phyloP scores from a whole-genome alignment of 352 stramenopile species.

The Phytophthora pistaciae region DNA sequence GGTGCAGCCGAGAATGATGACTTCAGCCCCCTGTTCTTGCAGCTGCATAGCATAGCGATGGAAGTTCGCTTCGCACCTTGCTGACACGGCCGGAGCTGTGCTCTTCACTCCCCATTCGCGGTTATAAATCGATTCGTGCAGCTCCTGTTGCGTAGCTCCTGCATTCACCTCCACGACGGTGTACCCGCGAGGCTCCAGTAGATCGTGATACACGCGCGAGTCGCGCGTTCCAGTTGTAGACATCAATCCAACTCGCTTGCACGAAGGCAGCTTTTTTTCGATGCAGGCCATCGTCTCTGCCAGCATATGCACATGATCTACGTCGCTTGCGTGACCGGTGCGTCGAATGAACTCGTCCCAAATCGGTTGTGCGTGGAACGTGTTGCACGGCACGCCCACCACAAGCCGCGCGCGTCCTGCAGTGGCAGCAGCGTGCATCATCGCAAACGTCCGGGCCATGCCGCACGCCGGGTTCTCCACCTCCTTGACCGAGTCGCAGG shows the following conservation, averaged over 20 bases:
- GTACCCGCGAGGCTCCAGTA: constrained; percentile 70
- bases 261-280: constrained; percentile 47
- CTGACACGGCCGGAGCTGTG: constrained; percentile 64
- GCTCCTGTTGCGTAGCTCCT: constrained; percentile 55
- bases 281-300: constrained; percentile 78
- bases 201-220: constrained; percentile 75
- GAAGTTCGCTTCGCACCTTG: constrained; percentile 66
- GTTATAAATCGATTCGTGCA: constrained; percentile 83
- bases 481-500: constrained; percentile 6
- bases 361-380: constrained; percentile 77
- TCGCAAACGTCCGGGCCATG: constrained; percentile 80
- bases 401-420: constrained; percentile 54
- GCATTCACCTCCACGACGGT: constrained; percentile 59
- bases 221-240: constrained; percentile 72
- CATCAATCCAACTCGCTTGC: constrained; percentile 65
- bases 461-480: constrained; percentile 76
- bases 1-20: constrained; percentile 81
- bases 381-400: constrained; percentile 77
- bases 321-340: constrained; percentile 28
- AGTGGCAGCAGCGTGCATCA: constrained; percentile 64
- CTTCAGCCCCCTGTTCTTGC: constrained; percentile 55
- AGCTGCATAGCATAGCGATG: constrained; percentile 63
- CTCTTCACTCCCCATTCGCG: constrained; percentile 81
- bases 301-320: constrained; percentile 74
- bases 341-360: constrained; percentile 75